Conservation (phyloP, 305 asterid genomes). For the Solanum hybrid region DNA sequence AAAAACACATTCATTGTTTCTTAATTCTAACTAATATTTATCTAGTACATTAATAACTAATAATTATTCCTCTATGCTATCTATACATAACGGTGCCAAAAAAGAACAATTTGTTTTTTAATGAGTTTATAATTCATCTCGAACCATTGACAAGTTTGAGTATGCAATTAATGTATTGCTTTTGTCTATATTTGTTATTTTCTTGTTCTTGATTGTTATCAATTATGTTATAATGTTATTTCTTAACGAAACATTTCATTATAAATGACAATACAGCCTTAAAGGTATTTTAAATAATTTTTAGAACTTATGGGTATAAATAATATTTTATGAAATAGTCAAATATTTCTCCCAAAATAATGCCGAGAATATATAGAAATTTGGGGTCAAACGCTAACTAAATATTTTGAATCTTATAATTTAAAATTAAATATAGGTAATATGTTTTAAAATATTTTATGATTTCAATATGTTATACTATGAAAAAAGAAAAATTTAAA, state of each 20-base stretch:
- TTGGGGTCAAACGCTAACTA: neutral
- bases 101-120: neutral
- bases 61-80: neutral
- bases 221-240: neutral
- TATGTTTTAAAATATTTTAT: neutral
- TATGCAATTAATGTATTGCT: neutral
- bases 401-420: neutral
- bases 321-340: neutral
- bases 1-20: too few species aligned
- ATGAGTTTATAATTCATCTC: neutral
- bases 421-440: too few species aligned
- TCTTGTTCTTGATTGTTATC: neutral
- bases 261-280: neutral
- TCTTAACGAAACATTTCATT: neutral
- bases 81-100: neutral
- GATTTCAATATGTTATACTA: neutral
- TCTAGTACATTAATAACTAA: neutral
- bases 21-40: neutral
- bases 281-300: neutral
- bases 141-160: neutral
- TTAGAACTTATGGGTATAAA: neutral
- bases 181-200: neutral
- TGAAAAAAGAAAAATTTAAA: too few species aligned
- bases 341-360: neutral
- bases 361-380: neutral